phyloP scores from a whole-genome alignment of 805 yeast genomes.

The Candida ovalis region DNA sequence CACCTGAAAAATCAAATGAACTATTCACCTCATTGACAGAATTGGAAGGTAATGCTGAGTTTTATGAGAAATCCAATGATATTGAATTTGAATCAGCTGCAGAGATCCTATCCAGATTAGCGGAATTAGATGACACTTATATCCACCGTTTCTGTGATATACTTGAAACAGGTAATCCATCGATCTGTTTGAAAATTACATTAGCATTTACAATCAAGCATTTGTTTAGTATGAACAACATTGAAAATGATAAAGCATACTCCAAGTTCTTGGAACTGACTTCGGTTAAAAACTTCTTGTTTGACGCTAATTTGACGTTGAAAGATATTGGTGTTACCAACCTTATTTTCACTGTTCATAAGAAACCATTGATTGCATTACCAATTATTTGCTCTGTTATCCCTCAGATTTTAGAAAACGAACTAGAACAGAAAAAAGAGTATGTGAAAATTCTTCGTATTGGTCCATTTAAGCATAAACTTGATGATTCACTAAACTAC shows the following conservation, averaged over 20 bases:
- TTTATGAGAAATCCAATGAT: slow-evolving; percentile 7
- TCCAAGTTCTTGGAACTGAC: slow-evolving; percentile 24
- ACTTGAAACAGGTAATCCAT: slow-evolving; percentile 8
- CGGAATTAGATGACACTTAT: slow-evolving; percentile 11
- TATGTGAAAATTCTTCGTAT: slow-evolving; percentile 66
- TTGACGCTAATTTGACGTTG: slow-evolving; percentile 44
- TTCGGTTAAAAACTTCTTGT: slow-evolving; percentile 22
- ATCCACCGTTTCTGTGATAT: slow-evolving; percentile 11
- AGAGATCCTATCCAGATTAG: slow-evolving; percentile 22
- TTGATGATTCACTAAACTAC: slow-evolving; percentile 73
- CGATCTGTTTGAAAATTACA: slow-evolving; percentile 18
- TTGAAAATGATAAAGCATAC: slow-evolving; percentile 11
- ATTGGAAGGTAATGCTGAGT: slow-evolving; percentile 5
- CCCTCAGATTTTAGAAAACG: slow-evolving; percentile 47
- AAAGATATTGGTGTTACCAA: slow-evolving; percentile 60
- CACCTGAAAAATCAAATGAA: slow-evolving; percentile 6
- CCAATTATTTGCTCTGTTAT: slow-evolving; percentile 44
- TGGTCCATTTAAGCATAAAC: slow-evolving; percentile 83
- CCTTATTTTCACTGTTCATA: slow-evolving; percentile 56
- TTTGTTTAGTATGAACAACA: slow-evolving; percentile 15
- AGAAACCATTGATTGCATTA: slow-evolving; percentile 44
- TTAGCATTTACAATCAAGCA: slow-evolving; percentile 29
- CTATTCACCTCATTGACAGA: slow-evolving; percentile 9
- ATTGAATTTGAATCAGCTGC: slow-evolving; percentile 22
- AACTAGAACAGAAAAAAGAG: slow-evolving; percentile 50